phyloP scores from a whole-genome alignment of 1,284 basidiomycete genomes.

The Boletus subluridellus region DNA sequence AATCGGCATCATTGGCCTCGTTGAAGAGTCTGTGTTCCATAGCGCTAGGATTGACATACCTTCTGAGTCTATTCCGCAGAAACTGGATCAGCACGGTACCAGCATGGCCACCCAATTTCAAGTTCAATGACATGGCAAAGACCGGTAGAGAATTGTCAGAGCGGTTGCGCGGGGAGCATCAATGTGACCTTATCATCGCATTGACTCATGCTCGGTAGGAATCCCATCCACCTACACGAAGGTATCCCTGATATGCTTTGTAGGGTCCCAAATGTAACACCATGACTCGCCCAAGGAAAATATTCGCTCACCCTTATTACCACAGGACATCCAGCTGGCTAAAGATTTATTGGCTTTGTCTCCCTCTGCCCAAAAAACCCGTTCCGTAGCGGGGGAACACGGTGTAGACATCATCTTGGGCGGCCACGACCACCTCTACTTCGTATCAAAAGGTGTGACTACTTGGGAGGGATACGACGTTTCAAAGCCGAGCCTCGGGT shows the following conservation, averaged over 20 bases:
- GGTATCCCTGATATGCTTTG: background rate
- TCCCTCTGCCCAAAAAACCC: conserved; percentile 48
- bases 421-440: conserved; percentile 89
- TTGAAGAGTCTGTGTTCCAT: conserved; percentile 54
- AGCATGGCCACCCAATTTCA: conserved; percentile 63
- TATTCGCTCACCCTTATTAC: conserved; percentile 35
- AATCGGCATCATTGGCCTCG: conserved; percentile 65
- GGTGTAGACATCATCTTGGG: conserved; percentile 85
- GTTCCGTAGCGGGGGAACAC: conserved; percentile 52
- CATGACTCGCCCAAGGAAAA: conserved; percentile 23
- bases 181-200: conserved; percentile 65
- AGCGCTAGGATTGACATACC: background rate
- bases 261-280: conserved; percentile 48
- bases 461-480: conserved; percentile 71
- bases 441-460: conserved; percentile 71
- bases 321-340: conserved; percentile 58
- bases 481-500: conserved; percentile 57
- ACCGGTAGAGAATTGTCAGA: conserved; percentile 54
- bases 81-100: conserved; percentile 73
- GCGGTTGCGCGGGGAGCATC: conserved; percentile 53
- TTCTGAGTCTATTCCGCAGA: conserved; percentile 23
- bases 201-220: conserved; percentile 60
- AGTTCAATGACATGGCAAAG: conserved; percentile 54
- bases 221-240: background rate
- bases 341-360: conserved; percentile 62